Percentiles rank a stretch among this genome's conserved stretches.
Evolutionary conservation across 139 green algal genomes (phyloP).

Genomic region (Mesotaenium endlicherianum): DNA sequence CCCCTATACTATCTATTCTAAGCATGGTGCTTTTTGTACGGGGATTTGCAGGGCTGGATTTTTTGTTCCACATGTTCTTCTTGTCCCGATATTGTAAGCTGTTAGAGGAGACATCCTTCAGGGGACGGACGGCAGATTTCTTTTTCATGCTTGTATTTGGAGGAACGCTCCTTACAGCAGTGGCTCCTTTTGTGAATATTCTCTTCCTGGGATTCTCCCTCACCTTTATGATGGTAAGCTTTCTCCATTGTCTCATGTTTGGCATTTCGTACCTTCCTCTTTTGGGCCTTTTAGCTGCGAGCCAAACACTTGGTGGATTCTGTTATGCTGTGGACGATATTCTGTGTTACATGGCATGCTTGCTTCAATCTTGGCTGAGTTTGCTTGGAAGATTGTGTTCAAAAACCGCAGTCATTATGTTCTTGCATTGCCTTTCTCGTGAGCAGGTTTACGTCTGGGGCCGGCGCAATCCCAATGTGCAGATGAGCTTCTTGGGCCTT

Average conservation of each 20-base stretch:
- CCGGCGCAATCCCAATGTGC: slow-evolving; percentile 83
- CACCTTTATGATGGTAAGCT: slow-evolving; percentile 84
- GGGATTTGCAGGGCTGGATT: slow-evolving; percentile 92
- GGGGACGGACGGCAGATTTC: slow-evolving; percentile 88
- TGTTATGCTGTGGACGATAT: neutral
- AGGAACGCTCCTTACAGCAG: slow-evolving; percentile 68
- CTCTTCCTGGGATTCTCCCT: slow-evolving; percentile 93
- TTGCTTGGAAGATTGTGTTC: too few relatives aligned
- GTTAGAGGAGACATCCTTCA: slow-evolving; percentile 95
- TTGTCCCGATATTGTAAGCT: slow-evolving; percentile 93
- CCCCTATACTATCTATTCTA: too few relatives aligned
- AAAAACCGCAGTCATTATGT: too few relatives aligned
- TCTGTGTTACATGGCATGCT: too few relatives aligned
- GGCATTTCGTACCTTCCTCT: neutral
- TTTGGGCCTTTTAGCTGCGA: neutral
- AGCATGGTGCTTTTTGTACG: too few relatives aligned
- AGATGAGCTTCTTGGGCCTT: slow-evolving; percentile 93
- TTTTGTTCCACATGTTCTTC: slow-evolving; percentile 99
- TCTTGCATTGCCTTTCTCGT: too few relatives aligned
- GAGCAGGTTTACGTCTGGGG: slow-evolving; percentile 94
- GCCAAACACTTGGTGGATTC: neutral
- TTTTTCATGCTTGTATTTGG: slow-evolving; percentile 97
- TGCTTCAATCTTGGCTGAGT: too few relatives aligned
- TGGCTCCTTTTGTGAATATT: slow-evolving; percentile 88
- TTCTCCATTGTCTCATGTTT: neutral